These are phyloP conservation scores for Thermomyces lanuginosus DNA, from an alignment of 2,329 filamentous ascomycete genomes.

Conservation along the genomic window DNA sequence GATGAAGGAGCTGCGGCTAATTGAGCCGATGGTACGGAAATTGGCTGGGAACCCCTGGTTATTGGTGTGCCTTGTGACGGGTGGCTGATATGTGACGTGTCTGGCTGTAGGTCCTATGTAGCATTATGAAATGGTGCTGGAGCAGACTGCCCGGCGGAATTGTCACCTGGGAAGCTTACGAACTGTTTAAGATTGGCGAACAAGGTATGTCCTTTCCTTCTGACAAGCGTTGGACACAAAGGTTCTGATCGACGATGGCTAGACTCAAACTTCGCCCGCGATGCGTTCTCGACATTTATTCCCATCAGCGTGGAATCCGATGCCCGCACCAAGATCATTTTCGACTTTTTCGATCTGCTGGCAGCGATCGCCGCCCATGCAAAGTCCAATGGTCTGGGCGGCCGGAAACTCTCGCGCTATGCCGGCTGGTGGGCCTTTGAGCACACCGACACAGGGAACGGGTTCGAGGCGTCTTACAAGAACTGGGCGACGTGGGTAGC, in stretches of 20 bases:
- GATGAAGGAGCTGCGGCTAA: slow-evolving; percentile 74
- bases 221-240: too few species aligned
- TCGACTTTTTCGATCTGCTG: slow-evolving; percentile 89
- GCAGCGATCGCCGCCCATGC: slow-evolving; percentile 82
- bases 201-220: slow-evolving; percentile 42
- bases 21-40: slow-evolving; percentile 69
- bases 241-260: slow-evolving; percentile 9
- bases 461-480: slow-evolving; percentile 88
- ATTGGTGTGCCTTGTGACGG: not conserved
- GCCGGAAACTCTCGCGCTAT: slow-evolving; percentile 83
- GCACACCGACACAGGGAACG: slow-evolving; percentile 67
- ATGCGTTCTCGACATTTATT: slow-evolving; percentile 93
- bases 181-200: slow-evolving; percentile 88
- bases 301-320: slow-evolving; percentile 82
- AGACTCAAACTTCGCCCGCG: slow-evolving; percentile 84
- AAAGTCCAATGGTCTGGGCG: slow-evolving; percentile 83
- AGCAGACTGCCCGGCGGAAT: slow-evolving; percentile 77
- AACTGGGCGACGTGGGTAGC: slow-evolving; percentile 58
- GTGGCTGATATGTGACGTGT: slow-evolving; percentile 6
- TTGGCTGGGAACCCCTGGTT: slow-evolving; percentile 2
- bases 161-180: slow-evolving; percentile 93
- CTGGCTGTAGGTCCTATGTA: slow-evolving; percentile 69
- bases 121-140: slow-evolving; percentile 98
- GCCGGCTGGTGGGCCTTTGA: slow-evolving; percentile 99
- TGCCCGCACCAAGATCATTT: slow-evolving; percentile 72